Base-by-base conservation (phyloP, 2,329 filamentous ascomycete species). In the Colletotrichum ledebouriae region DNA sequence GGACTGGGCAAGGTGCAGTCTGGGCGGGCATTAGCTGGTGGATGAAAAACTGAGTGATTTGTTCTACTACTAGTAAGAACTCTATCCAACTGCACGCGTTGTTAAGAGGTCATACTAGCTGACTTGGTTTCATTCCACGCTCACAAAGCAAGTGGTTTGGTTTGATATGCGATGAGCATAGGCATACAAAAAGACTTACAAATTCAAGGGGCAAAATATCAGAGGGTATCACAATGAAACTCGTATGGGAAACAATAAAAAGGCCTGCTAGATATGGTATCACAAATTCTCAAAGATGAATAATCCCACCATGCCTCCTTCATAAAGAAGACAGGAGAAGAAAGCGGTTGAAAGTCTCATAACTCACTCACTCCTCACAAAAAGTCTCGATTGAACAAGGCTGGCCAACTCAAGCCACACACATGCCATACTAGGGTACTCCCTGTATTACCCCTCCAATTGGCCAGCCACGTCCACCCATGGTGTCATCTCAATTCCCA, bases 401-500 rank as follows among this genome's bases (percentile, higher is more conserved):
- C 66, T 66, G 33, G 37, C 11, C 15, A 22, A 29, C 13, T n/a
- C 56, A 34, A 60, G 61, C 66, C 61, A 66, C 50, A 69, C 62
- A 57, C 5, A 5, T 1, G 3, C 2, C 6, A 2, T 5, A 22
- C 47, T 49, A 50, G 46, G 55, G 34, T 42, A 15, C 15, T 29
- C 49, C 66, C 57, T 22, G 44, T 7, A 3, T 12, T 5, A 2
- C 25, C 34, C 25, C 22, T 62, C 29, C 56, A 34, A 69, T 69
- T 69, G 67, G 67, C 56, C 52, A 67, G 63, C 50, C 57, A 39
- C 29, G 49, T 47, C 55, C 33, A 33, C 55, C 49, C 46, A 58
- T 69, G 57, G 49, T 69, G 67, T 67, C 67, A 62, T 67, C 22
- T 44, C 50, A 68, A 49, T 55, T 56, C 55, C 60, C 59, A 44